A percentile compares a stretch with the other conserved stretches of the same genome.
These are phyloP conservation scores for Colletotrichum lini DNA, from an alignment of 2,329 filamentous ascomycete genomes.

Conservation along the genomic window DNA sequence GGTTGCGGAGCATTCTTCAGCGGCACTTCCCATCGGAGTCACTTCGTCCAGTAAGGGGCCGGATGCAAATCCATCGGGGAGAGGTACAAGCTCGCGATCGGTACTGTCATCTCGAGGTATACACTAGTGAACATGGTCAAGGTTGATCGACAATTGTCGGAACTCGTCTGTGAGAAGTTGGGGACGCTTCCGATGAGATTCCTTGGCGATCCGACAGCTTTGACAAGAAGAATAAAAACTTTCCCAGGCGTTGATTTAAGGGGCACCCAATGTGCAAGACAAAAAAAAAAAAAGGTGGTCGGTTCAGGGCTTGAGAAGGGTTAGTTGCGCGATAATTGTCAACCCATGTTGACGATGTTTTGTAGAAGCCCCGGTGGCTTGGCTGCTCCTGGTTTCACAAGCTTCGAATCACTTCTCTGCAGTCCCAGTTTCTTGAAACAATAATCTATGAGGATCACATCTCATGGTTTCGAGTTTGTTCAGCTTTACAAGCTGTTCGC, in stretches of 20 bases:
- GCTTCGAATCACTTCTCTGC: no score
- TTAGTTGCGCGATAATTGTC: not conserved
- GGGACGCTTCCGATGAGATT: not conserved
- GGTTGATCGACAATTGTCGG: not conserved
- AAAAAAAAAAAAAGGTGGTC: no score
- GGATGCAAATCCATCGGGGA: conserved; percentile 10
- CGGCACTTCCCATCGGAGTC: conserved; percentile 10
- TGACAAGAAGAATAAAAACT: not conserved
- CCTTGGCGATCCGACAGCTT: not conserved
- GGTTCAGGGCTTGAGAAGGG: conserved; percentile 1
- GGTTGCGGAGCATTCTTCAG: conserved; percentile 33
- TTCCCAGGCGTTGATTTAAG: not conserved
- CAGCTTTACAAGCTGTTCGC: no score
- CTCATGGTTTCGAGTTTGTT: no score
- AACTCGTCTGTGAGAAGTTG: not conserved
- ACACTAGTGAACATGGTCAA: no score
- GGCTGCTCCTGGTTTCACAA: not conserved
- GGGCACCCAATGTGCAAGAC: conserved; percentile 12
- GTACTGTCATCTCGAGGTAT: no score
- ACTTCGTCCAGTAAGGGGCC: conserved; percentile 26
- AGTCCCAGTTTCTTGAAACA: no score
- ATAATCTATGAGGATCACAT: no score
- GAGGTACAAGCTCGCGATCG: not conserved
- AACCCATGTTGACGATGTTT: not conserved
- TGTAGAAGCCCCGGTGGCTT: not conserved